These are phyloP conservation scores for Ogataea salicorniae DNA, from an alignment of 805 yeast species.

Conservation along the genomic window DNA sequence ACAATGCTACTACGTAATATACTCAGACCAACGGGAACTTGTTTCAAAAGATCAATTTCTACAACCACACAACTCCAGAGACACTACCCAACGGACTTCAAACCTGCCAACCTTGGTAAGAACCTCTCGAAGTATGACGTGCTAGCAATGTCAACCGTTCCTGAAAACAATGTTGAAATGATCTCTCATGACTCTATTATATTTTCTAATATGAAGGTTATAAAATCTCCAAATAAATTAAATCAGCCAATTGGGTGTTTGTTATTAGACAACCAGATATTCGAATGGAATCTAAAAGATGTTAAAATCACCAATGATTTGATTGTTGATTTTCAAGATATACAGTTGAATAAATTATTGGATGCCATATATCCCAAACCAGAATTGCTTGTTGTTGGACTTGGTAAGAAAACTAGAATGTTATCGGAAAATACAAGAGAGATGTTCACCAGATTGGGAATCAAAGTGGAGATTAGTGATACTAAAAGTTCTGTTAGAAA, in stretches of 20 bases:
- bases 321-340: constrained; percentile 36
- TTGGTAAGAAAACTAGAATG: constrained; percentile 61
- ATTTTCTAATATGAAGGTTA: constrained; percentile 48
- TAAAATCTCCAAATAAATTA: constrained; percentile 36
- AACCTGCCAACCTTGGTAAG: constrained; percentile 32
- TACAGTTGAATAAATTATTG: constrained; percentile 45
- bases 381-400: constrained; percentile 66
- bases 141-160: constrained; percentile 37
- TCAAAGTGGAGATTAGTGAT: constrained; percentile 65
- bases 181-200: constrained; percentile 53
- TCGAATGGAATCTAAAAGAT: constrained; percentile 47
- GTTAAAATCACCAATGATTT: constrained; percentile 21
- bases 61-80: constrained; percentile 2
- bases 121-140: constrained; percentile 41
- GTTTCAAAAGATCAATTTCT: constrained; percentile 6
- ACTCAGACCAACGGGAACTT: no score
- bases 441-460: constrained; percentile 51
- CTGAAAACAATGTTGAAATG: constrained; percentile 47
- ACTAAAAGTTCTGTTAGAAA: constrained; percentile 62
- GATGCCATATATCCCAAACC: constrained; percentile 67
- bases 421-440: constrained; percentile 51
- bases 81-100: constrained; percentile 24
- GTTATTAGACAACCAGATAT: constrained; percentile 52
- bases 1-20: no score
- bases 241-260: constrained; percentile 42